Base-by-base conservation (phyloP, 2,329 filamentous ascomycete species). In the Apiospora aurea region DNA sequence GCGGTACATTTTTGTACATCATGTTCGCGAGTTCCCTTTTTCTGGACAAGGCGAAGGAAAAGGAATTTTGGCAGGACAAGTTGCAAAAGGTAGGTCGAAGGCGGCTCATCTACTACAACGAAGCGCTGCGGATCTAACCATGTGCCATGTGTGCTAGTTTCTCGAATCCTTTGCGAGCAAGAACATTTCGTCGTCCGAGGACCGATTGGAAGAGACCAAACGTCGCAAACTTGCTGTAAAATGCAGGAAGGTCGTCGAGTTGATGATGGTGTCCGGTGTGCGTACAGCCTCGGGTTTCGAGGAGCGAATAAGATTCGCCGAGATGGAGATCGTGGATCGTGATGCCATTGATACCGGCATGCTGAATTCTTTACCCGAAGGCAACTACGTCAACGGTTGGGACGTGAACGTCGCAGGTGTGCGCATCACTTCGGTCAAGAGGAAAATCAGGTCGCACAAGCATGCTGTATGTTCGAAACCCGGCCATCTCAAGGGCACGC, bases 61-160 rank as follows among this genome's bases (percentile, higher is more conserved):
- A 98, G 88, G 96, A 99, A 83, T 99, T 99, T 79, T 99, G 96
- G 96, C 96, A 99, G 84, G 95, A 98, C 81, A 98, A 97, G 82
- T 86, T 99, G 73, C 96, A 99, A 86, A 90, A 95, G 80, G 94
- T 97, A 84, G 77, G 93, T 91, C 24, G 34, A 1, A 67, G 1
- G 21, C 53, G 38, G 64, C 29, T 14, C 4, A 18, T 7, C 38
- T 13, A 14, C 24, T 34, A 41, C 38, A 29, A 44, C 24, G 66
- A 70, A 66, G 67, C 71, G 70, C 73, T 53, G 73, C 70, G n/a
- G 24, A n/a, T 41, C 16, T 67, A 26, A 64, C 10, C 24, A 38
- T 16, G 13, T 3, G 24, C 38, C 14, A n/a, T 47, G 24, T 3
- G 24, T 38, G 73, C 66, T 74, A 97, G 94, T 99, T 99, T 79